Percentiles rank a stretch among this genome's conserved stretches.
phyloP scores from a whole-genome alignment of 2,329 filamentous ascomycete genomes.

The Monilinia fructicola region DNA sequence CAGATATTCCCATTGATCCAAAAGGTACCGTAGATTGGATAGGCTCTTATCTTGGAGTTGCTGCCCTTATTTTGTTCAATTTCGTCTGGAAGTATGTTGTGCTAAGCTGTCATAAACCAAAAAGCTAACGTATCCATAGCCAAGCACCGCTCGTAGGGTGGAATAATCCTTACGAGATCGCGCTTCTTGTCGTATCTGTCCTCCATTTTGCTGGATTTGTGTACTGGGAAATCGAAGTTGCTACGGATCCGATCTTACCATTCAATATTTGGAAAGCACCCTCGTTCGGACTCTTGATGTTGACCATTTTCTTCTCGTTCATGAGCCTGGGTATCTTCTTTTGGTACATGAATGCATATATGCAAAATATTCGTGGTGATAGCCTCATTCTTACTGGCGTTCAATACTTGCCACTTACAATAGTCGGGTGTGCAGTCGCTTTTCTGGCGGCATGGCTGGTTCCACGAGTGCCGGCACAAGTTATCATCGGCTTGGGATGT shows the following conservation, averaged over 20 bases:
- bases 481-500: constrained; percentile 47
- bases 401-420: constrained; percentile 45
- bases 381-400: constrained; percentile 45
- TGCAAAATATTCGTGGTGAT: constrained; percentile 45
- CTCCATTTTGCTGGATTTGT: constrained; percentile 26
- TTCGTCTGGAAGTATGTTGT: constrained; percentile 51
- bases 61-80: constrained; percentile 49
- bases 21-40: constrained; percentile 45
- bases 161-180: constrained; percentile 27
- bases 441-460: constrained; percentile 48
- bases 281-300: constrained; percentile 28
- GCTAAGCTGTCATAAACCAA: neutral
- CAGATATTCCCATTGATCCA: constrained; percentile 29
- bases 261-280: constrained; percentile 34
- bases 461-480: constrained; percentile 48
- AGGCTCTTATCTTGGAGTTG: constrained; percentile 44
- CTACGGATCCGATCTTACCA: constrained; percentile 31
- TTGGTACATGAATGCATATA: constrained; percentile 52
- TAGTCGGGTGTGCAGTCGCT: constrained; percentile 44
- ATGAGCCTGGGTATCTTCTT: constrained; percentile 44
- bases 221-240: constrained; percentile 29
- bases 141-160: constrained; percentile 34
- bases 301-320: constrained; percentile 28
- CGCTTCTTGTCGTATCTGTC: constrained; percentile 27
- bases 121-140: constrained; percentile 22